Percentiles rank a stretch among this genome's conserved stretches.
Conservation (phyloP, 2,329 filamentous ascomycete genomes). For the Xylogone sp. region DNA sequence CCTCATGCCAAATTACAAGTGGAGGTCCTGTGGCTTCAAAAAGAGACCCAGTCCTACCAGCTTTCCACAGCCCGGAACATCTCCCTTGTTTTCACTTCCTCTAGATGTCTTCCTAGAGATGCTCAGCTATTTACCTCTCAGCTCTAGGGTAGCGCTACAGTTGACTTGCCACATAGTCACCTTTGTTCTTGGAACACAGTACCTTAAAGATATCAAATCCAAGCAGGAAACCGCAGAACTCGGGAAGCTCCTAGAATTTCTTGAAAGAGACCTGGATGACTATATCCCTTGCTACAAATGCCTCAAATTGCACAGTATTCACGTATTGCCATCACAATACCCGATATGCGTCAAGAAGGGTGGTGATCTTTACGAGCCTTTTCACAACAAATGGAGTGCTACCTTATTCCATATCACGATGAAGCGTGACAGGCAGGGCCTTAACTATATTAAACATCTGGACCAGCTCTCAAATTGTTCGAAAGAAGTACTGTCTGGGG, state of each 20-base stretch:
- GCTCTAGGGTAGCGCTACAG: not conserved
- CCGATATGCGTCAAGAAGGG: not conserved
- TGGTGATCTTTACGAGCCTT: not conserved
- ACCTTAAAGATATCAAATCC: not conserved
- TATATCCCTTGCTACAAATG: slow-evolving; percentile 9
- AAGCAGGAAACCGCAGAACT: not conserved
- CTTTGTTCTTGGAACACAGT: not conserved
- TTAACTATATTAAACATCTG: slow-evolving; percentile 3
- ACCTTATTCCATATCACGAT: slow-evolving; percentile 11
- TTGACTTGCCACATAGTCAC: not conserved
- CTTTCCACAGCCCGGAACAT: too few relatives aligned
- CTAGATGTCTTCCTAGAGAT: not conserved
- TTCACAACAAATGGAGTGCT: slow-evolving; percentile 7
- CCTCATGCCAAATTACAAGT: too few relatives aligned
- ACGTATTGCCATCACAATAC: not conserved
- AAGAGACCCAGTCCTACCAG: too few relatives aligned
- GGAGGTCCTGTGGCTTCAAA: too few relatives aligned
- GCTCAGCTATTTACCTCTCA: not conserved
- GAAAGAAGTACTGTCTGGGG: too few relatives aligned
- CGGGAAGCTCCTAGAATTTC: slow-evolving; percentile 4
- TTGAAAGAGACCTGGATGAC: slow-evolving; percentile 7
- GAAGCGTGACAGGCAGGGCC: slow-evolving; percentile 10
- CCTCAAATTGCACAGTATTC: slow-evolving; percentile 8
- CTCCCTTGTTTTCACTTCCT: too few relatives aligned
- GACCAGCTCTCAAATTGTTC: slow-evolving; percentile 2